Evolutionary conservation across 2,329 filamentous ascomycete genomes (phyloP).

Genomic region (Microdochium trichocladiopsis): DNA sequence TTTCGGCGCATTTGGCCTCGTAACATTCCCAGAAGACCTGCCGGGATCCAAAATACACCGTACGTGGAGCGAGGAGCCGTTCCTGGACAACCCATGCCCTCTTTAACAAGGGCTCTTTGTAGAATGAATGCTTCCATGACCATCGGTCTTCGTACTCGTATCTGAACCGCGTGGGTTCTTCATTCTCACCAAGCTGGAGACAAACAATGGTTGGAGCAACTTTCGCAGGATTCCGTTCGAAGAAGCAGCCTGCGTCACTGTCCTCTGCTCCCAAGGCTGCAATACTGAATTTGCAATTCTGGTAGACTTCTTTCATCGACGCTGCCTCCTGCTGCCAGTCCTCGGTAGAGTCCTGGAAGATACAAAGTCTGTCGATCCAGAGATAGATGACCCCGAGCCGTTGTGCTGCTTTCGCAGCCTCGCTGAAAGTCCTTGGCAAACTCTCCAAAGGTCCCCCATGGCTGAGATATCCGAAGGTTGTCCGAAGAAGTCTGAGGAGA

Average conservation of each 20-base stretch:
- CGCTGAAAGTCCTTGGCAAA: conserved; percentile 8
- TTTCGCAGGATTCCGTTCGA: conserved; percentile 4
- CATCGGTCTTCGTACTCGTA: background rate
- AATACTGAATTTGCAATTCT: conserved; percentile 8
- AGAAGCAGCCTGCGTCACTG: conserved; percentile 8
- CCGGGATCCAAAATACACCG: conserved; percentile 9
- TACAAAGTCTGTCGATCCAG: conserved; percentile 16
- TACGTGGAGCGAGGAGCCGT: conserved; percentile 10
- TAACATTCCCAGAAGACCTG: conserved; percentile 14
- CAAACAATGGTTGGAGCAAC: conserved; percentile 6
- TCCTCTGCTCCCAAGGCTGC: conserved; percentile 6
- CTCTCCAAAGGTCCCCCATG: conserved; percentile 2
- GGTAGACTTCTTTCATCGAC: conserved; percentile 10
- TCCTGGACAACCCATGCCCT: conserved; percentile 14
- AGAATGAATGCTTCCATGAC: conserved; percentile 5
- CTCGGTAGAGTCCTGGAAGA: conserved; percentile 10
- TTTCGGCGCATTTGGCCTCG: conserved; percentile 7
- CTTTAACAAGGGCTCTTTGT: conserved; percentile 5
- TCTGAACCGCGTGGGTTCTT: conserved; percentile 1
- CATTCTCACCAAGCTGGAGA: conserved; percentile 1
- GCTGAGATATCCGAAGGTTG: background rate
- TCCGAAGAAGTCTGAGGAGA: conserved; percentile 5
- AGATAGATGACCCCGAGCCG: conserved; percentile 9
- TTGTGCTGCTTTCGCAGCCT: conserved; percentile 9
- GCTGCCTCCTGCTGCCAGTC: conserved; percentile 9